Conservation (phyloP, 345 rosid species). For the Populus ilicifolia region DNA sequence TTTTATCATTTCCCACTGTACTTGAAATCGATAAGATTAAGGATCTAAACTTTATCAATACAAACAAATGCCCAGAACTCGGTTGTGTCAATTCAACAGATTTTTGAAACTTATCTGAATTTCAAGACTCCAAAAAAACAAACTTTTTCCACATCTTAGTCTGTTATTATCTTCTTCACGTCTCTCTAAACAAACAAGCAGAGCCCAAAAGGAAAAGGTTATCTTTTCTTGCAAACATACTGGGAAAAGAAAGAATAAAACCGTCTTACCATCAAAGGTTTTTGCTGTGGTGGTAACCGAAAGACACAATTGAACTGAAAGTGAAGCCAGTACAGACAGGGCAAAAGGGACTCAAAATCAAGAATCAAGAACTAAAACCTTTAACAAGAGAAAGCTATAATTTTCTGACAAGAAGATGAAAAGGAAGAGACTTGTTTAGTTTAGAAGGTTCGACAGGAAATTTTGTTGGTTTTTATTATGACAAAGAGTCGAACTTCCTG, state of each 20-base stretch:
- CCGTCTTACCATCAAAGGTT: not conserved
- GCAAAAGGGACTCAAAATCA: not conserved
- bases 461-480: not conserved
- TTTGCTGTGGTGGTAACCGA: not conserved
- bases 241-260: not conserved
- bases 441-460: not conserved
- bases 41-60: not conserved
- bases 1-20: not conserved
- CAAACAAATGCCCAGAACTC: not conserved
- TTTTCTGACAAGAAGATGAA: not conserved
- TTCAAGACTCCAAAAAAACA: not conserved
- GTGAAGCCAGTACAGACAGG: not conserved
- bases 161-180: not conserved
- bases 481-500: not conserved
- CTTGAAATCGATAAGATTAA: not conserved
- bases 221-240: not conserved
- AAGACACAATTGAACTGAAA: not conserved
- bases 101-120: not conserved
- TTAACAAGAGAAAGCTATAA: not conserved
- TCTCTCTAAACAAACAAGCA: slow-evolving; percentile 1
- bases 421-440: not conserved
- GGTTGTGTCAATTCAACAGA: not conserved
- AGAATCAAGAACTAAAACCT: not conserved
- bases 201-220: not conserved
- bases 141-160: not conserved